These are phyloP conservation scores for Huntiella moniliformis DNA, from an alignment of 2,329 filamentous ascomycete genomes.

Conservation along the genomic window DNA sequence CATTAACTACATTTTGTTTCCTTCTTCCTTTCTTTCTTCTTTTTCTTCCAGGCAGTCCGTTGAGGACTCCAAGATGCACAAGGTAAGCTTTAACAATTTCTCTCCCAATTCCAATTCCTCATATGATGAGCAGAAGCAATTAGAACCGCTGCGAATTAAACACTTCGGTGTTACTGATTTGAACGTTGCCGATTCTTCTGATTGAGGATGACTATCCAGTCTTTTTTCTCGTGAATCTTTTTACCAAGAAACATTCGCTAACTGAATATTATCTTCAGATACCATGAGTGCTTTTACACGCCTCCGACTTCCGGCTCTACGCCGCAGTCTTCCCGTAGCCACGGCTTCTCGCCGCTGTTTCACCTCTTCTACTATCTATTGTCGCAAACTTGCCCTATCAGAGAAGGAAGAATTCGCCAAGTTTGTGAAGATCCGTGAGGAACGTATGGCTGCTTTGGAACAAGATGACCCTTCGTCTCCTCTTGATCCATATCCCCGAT, in stretches of 20 bases:
- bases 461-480: constrained; percentile 11
- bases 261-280: constrained; percentile 14
- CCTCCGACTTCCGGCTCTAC: constrained; percentile 18
- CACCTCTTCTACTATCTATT: background rate
- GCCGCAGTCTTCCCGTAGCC: constrained; percentile 5
- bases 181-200: constrained; percentile 16
- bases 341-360: constrained; percentile 1
- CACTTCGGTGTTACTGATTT: constrained; percentile 26
- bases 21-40: background rate
- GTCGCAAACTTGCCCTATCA: constrained; percentile 1
- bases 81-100: constrained; percentile 7
- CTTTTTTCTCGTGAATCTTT: background rate
- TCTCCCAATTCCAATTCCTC: constrained; percentile 1
- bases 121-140: constrained; percentile 23
- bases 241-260: constrained; percentile 12
- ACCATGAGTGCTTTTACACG: constrained; percentile 22
- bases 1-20: background rate
- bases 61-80: constrained; percentile 11
- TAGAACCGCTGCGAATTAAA: constrained; percentile 33
- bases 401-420: constrained; percentile 17
- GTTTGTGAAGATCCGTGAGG: constrained; percentile 21
- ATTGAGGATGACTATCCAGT: background rate
- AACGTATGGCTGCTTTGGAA: constrained; percentile 18
- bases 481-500: constrained; percentile 9
- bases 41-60: background rate